These are phyloP conservation scores for Maudiozyma humilis DNA, from an alignment of 1,139 yeast species.

Conservation along the genomic window DNA sequence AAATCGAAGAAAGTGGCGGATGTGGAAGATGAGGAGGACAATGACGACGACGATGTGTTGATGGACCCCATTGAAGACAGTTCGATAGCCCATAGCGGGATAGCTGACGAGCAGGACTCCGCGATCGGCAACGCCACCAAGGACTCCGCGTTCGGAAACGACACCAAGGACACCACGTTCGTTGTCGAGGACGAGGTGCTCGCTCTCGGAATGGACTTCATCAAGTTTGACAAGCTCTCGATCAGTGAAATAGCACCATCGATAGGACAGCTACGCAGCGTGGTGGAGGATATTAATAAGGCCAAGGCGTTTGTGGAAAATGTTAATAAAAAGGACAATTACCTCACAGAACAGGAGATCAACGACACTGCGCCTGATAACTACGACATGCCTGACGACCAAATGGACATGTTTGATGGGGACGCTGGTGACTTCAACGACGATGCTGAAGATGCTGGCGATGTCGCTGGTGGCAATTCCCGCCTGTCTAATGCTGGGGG, in stretches of 20 bases:
- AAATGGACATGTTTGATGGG: conserved; percentile 11
- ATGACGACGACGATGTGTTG: conserved; percentile 7
- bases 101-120: background rate
- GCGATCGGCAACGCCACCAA: background rate
- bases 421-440: conserved; percentile 25
- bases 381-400: conserved; percentile 19
- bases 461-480: conserved; percentile 11
- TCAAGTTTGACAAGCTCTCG: conserved; percentile 35
- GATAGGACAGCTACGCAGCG: conserved; percentile 46
- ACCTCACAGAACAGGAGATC: conserved; percentile 28
- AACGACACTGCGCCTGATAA: conserved; percentile 35
- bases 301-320: conserved; percentile 47
- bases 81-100: background rate
- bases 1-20: conserved; percentile 12
- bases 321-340: conserved; percentile 34
- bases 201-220: conserved; percentile 27
- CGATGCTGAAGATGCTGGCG: conserved; percentile 8
- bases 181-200: conserved; percentile 27
- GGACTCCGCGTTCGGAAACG: too few species aligned
- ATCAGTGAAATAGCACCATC: conserved; percentile 53
- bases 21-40: conserved; percentile 19
- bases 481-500: conserved; percentile 7
- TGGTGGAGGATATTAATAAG: conserved; percentile 48
- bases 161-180: conserved; percentile 8
- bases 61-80: background rate